Base-by-base conservation (phyloP, 305 asterid species). In the Striga hermonthica region DNA sequence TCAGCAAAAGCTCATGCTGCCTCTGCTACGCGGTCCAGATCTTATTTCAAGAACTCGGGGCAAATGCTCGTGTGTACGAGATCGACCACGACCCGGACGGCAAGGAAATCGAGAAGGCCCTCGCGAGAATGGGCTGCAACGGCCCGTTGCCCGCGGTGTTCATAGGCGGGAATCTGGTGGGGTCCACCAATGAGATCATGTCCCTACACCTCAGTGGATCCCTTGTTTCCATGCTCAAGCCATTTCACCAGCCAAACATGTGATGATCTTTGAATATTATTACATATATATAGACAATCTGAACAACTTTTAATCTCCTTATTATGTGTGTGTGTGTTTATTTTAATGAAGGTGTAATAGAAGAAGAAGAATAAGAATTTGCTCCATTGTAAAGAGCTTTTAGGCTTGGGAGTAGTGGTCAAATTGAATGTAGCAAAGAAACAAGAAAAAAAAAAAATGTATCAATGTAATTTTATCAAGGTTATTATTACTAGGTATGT, bases 141-240 rank as follows among this genome's bases (percentile, higher is more conserved):
- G 75, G 84, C 1, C 79, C 91, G 1, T 57, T 87, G 5, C 95
- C 95, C 0, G 86, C 82, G 0, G 83, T 87, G 2, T 87, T 81
- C 75, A 76, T 87, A 31, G 81, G 80, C 34, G 22, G 95, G 91
- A 44, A 73, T 63, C 77, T 87, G 35, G 69, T 87, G 13, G 91
- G 91, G 1, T 87, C 91, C 10, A 87, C 91, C 72, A 82, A 84
- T 41, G 91, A 87, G 82, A 85, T 87, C 37, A 87, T 87, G 95
- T 84, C 95, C 4, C 91, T 78, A 71, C 95, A 87, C 76, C 77
- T 87, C 43, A 84, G 90, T 57, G 95, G 95, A 39, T 71, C 86
- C 4, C 91, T 87, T 62, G 34, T 75, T 34, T 83, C 74, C 6
- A 80, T 74, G 28, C 84, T 86, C 75, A 69, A 71, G 74, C 84